phyloP scores from a whole-genome alignment of 371 early-diverging fungal species.

The Haplosporangium sp. region DNA sequence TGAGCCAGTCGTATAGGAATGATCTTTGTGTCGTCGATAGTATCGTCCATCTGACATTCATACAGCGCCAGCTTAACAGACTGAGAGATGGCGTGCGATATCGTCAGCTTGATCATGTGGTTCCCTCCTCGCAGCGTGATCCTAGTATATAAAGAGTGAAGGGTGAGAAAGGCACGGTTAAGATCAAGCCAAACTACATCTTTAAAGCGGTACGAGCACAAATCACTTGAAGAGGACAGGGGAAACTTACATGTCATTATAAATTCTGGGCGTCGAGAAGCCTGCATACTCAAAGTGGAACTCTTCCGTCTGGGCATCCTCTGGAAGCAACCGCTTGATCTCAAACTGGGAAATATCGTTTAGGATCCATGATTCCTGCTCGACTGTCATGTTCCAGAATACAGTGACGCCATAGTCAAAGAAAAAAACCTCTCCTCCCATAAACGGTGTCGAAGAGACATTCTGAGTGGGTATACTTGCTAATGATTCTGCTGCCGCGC shows the following conservation, averaged over 20 bases:
- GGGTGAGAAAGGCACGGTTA: no score
- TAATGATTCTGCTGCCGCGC: slow-evolving; percentile 12
- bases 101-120: slow-evolving; percentile 87
- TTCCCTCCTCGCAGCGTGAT: slow-evolving; percentile 80
- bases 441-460: slow-evolving; percentile 53
- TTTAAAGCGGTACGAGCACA: background rate
- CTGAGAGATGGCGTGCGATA: slow-evolving; percentile 88
- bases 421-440: slow-evolving; percentile 80
- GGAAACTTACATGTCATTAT: slow-evolving; percentile 66
- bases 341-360: slow-evolving; percentile 77
- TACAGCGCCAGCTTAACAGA: slow-evolving; percentile 88
- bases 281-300: slow-evolving; percentile 87
- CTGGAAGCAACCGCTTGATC: slow-evolving; percentile 63
- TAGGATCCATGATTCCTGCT: slow-evolving; percentile 83
- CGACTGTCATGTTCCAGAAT: slow-evolving; percentile 94
- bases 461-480: slow-evolving; percentile 10
- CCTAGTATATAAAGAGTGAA: slow-evolving; percentile 25
- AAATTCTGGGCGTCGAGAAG: slow-evolving; percentile 67
- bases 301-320: slow-evolving; percentile 91
- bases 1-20: slow-evolving; percentile 87
- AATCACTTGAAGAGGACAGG: background rate
- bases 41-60: slow-evolving; percentile 84
- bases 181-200: background rate
- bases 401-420: slow-evolving; percentile 97
- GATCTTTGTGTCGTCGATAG: slow-evolving; percentile 86